Percentiles rank a stretch among this genome's conserved stretches.
Conservation (phyloP, 805 yeast genomes). For the Teunomyces kruisii region DNA sequence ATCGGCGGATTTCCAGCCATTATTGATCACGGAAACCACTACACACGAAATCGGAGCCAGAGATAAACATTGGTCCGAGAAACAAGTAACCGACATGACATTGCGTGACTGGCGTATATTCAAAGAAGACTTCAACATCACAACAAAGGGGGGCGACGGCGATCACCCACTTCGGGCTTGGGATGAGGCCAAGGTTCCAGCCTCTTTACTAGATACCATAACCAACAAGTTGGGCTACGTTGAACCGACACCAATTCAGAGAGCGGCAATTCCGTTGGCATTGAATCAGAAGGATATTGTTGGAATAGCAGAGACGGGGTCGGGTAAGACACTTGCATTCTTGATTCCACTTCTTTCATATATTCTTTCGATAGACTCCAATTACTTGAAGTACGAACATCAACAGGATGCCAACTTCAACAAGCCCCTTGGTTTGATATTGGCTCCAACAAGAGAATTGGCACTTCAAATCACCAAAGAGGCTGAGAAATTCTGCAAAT, state of each 20-base stretch:
- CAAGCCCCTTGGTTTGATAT: constrained; percentile 74
- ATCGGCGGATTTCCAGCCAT: constrained; percentile 41
- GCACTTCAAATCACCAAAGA: constrained; percentile 83
- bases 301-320: constrained; percentile 96
- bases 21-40: constrained; percentile 20
- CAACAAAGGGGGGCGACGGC: constrained; percentile 45
- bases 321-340: constrained; percentile 90
- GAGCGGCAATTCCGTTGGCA: constrained; percentile 81
- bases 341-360: constrained; percentile 68
- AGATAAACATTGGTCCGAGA: constrained; percentile 64
- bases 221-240: constrained; percentile 41
- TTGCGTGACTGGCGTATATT: constrained; percentile 88
- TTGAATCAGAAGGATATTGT: constrained; percentile 61
- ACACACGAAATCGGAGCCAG: constrained; percentile 7
- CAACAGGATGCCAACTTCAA: constrained; percentile 46
- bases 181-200: constrained; percentile 60
- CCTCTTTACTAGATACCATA: constrained; percentile 29
- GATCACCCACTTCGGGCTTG: constrained; percentile 70
- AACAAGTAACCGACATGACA: constrained; percentile 63
- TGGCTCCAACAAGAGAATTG: constrained; percentile 93
- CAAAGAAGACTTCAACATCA: constrained; percentile 72
- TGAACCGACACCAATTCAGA: constrained; percentile 87
- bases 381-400: constrained; percentile 37
- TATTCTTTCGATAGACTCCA: constrained; percentile 35
- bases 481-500: constrained; percentile 49